Conservation (phyloP, 2,329 filamentous ascomycete genomes). For the Beauveria sp. region DNA sequence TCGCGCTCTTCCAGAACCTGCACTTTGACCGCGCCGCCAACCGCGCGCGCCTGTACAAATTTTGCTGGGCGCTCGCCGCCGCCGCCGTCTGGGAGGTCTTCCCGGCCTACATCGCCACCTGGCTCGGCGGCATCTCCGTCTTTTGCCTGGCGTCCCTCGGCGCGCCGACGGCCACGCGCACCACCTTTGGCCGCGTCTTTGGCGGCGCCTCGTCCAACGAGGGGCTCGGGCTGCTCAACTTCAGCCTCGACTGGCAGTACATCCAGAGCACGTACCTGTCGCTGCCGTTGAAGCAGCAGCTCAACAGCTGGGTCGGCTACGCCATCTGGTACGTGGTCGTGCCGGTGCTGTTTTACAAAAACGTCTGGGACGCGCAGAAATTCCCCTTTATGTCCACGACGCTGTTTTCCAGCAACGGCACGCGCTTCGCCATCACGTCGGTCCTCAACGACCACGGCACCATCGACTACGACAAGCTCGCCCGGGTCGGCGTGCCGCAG, state of each 20-base stretch:
- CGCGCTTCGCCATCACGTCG: conserved; percentile 14
- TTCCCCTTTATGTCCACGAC: conserved; percentile 26
- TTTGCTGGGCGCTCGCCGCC: conserved; percentile 20
- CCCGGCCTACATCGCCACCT: conserved; percentile 37
- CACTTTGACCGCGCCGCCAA: conserved; percentile 23
- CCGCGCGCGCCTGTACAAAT: conserved; percentile 21
- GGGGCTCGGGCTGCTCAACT: conserved; percentile 31
- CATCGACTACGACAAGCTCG: conserved; percentile 21
- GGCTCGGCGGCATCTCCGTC: conserved; percentile 31
- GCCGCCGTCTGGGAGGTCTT: conserved; percentile 39
- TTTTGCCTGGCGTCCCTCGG: conserved; percentile 38
- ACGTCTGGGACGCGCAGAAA: conserved; percentile 28
- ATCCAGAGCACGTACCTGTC: conserved; percentile 28
- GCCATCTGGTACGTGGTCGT: conserved; percentile 27
- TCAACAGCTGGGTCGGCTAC: conserved; percentile 30
- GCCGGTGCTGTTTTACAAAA: conserved; percentile 31
- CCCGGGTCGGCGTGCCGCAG: conserved; percentile 19
- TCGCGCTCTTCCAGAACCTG: conserved; percentile 26
- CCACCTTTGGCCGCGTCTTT: conserved; percentile 21
- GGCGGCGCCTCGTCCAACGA: conserved; percentile 34
- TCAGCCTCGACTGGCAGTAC: conserved; percentile 39
- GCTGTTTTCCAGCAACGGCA: conserved; percentile 22
- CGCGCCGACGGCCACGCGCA: conserved; percentile 19
- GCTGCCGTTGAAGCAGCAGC: conserved; percentile 28
- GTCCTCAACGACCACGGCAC: conserved; percentile 18